phyloP scores from a whole-genome alignment of 176 grass and related monocot species.

The Tuctoria greenei region DNA sequence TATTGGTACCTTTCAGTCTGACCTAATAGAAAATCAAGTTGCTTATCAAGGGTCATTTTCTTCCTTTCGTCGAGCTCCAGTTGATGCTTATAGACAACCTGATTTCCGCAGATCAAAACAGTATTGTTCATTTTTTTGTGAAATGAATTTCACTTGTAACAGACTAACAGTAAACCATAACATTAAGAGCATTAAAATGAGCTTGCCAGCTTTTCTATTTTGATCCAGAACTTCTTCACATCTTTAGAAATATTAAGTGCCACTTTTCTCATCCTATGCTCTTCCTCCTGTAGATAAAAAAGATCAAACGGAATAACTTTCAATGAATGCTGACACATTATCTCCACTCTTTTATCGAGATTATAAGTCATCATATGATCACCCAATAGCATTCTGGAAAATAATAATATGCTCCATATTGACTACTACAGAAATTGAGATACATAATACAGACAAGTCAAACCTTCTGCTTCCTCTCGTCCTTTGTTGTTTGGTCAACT shows the following conservation, averaged over 20 bases:
- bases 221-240: constrained; percentile 98
- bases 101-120: constrained; percentile 14
- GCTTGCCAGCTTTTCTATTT: constrained; percentile 97
- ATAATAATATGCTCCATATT: not conserved
- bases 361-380: not conserved
- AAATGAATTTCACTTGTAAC: constrained; percentile 2
- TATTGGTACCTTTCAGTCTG: constrained; percentile 88
- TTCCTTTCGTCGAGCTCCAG: constrained; percentile 91
- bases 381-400: constrained; percentile 16
- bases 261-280: constrained; percentile 85
- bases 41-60: constrained; percentile 92
- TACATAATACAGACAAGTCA: constrained; percentile 20
- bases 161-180: constrained; percentile 3
- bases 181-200: constrained; percentile 11
- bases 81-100: constrained; percentile 98
- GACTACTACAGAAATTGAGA: constrained; percentile 13
- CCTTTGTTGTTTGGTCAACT: constrained; percentile 75
- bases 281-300: constrained; percentile 67
- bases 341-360: constrained; percentile 1
- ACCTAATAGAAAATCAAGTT: constrained; percentile 96
- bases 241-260: constrained; percentile 98
- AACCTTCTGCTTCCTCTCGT: constrained; percentile 95
- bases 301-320: constrained; percentile 13
- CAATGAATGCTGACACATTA: not conserved
- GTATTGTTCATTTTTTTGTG: constrained; percentile 25